Base-by-base conservation (phyloP, 306 rosid genomes). In the Rosa persica region DNA sequence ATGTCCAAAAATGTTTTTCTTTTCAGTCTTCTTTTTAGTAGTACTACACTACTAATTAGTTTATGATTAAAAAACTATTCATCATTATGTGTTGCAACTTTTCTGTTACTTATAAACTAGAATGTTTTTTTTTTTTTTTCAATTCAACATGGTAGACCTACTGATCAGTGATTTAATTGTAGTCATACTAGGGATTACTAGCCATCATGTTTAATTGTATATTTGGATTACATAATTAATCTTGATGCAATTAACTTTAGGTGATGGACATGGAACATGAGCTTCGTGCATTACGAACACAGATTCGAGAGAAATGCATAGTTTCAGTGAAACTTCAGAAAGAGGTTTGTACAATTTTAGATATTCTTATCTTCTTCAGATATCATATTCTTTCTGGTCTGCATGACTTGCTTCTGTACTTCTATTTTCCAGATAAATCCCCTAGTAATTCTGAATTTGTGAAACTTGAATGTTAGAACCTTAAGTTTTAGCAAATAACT, bases 211-310 rank as follows among this genome's bases (percentile, higher is more conserved):
- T 40, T 25, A 11, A 11, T 13, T 22, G 8, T 27, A 39, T 72
- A 27, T 11, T 73, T 23, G 11, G 40, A 42, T 58, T 16, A 15
- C 22, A 55, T 58, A 23, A 23, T 9, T 74, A 23, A 30, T 25
- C 78, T 58, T 58, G 48, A 13, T 58, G n/a, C 27, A 60, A 57
- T 58, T 22, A 27, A 12, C 40, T 82, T 85, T 82, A 95, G 98
- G 93, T 92, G 77, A 86, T 89, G 88, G 97, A 93, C 81, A 92
- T 95, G 97, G 97, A 95, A 79, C 87, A 89, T 57, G 98, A 95
- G 82, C 92, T 95, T 55, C 88, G 92, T 80, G 97, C 95, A 58
- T 84, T 95, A 43, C 90, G 97, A 83, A 88, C 90, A 83, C 96
- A 91, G 83, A 89, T 95, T 86, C 88, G 91, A 80, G 98, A 95